Base-by-base conservation (phyloP, 78 protist species). In the Dictyostelium capitatum region DNA sequence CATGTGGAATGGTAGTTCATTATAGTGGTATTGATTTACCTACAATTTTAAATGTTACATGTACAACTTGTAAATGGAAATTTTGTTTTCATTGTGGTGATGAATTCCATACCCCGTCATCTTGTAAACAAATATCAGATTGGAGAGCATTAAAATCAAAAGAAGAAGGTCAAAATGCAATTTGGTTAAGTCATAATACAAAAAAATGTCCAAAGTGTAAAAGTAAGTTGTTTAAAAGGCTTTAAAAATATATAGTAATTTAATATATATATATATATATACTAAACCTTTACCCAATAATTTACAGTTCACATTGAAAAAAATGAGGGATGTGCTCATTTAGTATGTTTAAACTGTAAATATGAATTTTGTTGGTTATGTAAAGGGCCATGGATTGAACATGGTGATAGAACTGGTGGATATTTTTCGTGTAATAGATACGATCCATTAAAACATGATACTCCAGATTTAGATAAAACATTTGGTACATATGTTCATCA, bases 301-400 rank as follows among this genome's bases (percentile, higher is more conserved):
- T 14, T 4, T 12, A 51, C 15, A 51, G 56, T 82, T 37, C 77
- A 83, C 48, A 83, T 83, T 56, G 91, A 83, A 56, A 83, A 83
- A 46, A 83, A 83, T 73, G 73, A 93, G 15, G 96, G 96, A 32
- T 93, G 96, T 50, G 82, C 83, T 19, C 96, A 95, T 69, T 80
- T 95, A 78, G 30, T 50, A 0, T 95, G 97, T 32, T 9, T 59
- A 28, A 53, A 64, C 51, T 95, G 97, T 65, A 32, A 46, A 30
- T 51, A 17, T 43, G 97, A 79, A 54, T 95, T 78, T 28, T 95
- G 97, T 32, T 95, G 97, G 97, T 50, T 87, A 12, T 95, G 97
- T 51, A 70, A 64, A 57, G 91, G 90, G 28, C 81, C 87, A 3
- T 95, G 97, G 97, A 46, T 51, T 11, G 84, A 65, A 14, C 96